phyloP scores from a whole-genome alignment of 495 filamentous ascomycete genomes.

The Aspergillus ellipticus region DNA sequence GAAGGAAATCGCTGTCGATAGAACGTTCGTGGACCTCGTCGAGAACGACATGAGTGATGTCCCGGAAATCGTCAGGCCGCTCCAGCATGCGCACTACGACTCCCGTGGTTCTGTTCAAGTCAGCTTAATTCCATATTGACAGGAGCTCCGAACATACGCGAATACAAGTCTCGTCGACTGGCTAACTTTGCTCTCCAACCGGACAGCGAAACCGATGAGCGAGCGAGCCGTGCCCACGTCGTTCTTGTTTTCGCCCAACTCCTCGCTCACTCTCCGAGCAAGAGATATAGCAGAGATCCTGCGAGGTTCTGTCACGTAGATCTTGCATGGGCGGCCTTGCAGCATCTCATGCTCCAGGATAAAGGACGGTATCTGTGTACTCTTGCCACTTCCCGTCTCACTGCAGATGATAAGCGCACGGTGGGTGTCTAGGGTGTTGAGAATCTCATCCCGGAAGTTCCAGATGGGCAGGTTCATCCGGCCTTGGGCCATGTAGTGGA shows the following conservation, averaged over 20 bases:
- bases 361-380: conserved; percentile 91
- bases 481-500: conserved; percentile 46
- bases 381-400: conserved; percentile 96
- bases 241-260: conserved; percentile 77
- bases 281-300: conserved; percentile 94
- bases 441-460: conserved; percentile 71
- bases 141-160: conserved; percentile 47
- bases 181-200: conserved; percentile 81
- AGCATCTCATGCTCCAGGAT: conserved; percentile 84
- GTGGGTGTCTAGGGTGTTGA: conserved; percentile 66
- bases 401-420: conserved; percentile 89
- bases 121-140: conserved; percentile 8
- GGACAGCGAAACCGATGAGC: conserved; percentile 88
- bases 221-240: conserved; percentile 81
- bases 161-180: conserved; percentile 79
- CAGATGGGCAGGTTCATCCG: conserved; percentile 84
- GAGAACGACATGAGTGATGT: conserved; percentile 87
- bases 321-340: conserved; percentile 75
- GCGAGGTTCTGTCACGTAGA: conserved; percentile 94
- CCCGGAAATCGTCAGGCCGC: conserved; percentile 73
- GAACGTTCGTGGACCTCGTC: conserved; percentile 94
- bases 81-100: conserved; percentile 98
- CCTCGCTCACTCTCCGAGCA: conserved; percentile 86
- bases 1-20: conserved; percentile 92
- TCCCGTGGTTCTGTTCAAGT: conserved; percentile 54